These are phyloP conservation scores for Catenaria anguillulae DNA, from an alignment of 371 early-diverging fungal genomes.

Conservation along the genomic window DNA sequence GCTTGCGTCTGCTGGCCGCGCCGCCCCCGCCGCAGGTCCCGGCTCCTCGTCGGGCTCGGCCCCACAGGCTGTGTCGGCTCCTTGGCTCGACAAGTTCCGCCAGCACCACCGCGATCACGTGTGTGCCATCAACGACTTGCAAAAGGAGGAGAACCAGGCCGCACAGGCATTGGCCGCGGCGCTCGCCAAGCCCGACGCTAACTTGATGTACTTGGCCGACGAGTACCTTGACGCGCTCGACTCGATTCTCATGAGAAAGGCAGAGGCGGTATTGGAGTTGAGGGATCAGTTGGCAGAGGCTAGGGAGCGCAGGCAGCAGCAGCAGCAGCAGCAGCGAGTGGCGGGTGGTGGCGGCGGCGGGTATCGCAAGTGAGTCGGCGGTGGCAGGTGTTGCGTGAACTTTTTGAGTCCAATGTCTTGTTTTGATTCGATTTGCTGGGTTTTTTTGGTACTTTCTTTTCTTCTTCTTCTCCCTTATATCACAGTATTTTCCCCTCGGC, in stretches of 20 bases:
- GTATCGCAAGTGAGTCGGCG: no score
- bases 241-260: conserved; percentile 32
- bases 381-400: no score
- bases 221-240: conserved; percentile 36
- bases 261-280: conserved; percentile 27
- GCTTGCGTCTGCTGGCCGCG: not conserved
- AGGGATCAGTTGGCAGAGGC: conserved; percentile 11
- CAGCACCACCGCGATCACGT: conserved; percentile 60
- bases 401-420: no score
- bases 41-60: not conserved
- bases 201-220: conserved; percentile 13
- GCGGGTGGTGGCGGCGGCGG: no score
- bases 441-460: no score
- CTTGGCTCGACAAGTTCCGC: conserved; percentile 45
- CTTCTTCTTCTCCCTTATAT: no score
- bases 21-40: conserved; percentile 6
- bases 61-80: not conserved
- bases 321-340: no score
- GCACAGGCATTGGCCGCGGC: conserved; percentile 4
- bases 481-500: no score
- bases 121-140: conserved; percentile 53
- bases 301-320: no score
- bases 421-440: no score
- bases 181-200: conserved; percentile 14
- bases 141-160: conserved; percentile 48